Conservation (phyloP, 106 monocot genomes). For the Ottelia alismoides region DNA sequence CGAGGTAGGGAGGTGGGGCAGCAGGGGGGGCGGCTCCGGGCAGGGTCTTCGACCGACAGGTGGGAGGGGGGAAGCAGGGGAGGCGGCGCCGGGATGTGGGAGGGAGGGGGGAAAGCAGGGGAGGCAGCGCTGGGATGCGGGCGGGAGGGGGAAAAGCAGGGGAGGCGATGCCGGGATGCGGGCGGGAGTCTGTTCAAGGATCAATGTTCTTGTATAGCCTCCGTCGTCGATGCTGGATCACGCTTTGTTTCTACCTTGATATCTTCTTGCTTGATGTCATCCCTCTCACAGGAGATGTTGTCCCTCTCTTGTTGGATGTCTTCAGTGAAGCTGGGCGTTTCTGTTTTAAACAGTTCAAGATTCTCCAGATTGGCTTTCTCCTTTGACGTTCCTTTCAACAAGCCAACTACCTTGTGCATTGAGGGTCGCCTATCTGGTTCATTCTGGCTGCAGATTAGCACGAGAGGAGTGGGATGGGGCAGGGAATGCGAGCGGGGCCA, state of each 20-base stretch:
- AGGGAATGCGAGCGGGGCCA: too few species aligned
- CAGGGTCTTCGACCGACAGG: too few species aligned
- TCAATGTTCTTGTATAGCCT: neutral
- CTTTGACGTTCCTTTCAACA: constrained; percentile 14
- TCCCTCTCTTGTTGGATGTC: neutral
- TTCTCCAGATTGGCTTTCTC: constrained; percentile 13
- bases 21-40: too few species aligned
- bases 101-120: too few species aligned
- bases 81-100: too few species aligned
- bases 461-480: too few species aligned
- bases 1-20: too few species aligned
- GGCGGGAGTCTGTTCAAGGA: neutral
- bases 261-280: constrained; percentile 1
- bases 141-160: too few species aligned
- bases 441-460: constrained; percentile 29
- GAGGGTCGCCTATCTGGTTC: constrained; percentile 31
- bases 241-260: neutral
- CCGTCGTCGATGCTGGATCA: neutral
- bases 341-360: constrained; percentile 9
- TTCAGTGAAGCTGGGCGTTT: neutral
- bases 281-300: constrained; percentile 3
- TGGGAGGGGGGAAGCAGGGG: too few species aligned
- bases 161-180: too few species aligned
- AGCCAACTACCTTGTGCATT: constrained; percentile 18
- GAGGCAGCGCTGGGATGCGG: too few species aligned